Evolutionary conservation across 345 rosid genomes (phyloP).

Genomic region (Eucalyptus albens): DNA sequence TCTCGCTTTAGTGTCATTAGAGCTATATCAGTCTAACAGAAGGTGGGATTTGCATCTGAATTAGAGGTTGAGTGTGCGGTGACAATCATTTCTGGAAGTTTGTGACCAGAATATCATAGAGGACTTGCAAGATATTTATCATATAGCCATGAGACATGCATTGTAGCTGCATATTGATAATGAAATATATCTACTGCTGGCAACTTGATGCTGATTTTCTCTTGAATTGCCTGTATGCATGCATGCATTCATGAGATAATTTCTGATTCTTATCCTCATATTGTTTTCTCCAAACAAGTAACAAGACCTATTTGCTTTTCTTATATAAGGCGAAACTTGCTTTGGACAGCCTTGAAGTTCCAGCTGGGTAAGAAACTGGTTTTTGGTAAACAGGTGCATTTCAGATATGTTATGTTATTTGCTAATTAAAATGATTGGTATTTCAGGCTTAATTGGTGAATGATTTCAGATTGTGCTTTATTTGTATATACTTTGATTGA

Average conservation of each 20-base stretch:
- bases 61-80: neutral
- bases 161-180: neutral
- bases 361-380: neutral
- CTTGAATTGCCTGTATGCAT: neutral
- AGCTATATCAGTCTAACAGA: neutral
- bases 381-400: neutral
- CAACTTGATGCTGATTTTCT: neutral
- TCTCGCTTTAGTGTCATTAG: neutral
- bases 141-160: neutral
- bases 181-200: neutral
- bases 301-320: neutral
- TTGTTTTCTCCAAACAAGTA: neutral
- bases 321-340: neutral
- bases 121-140: neutral
- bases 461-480: too few relatives aligned
- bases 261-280: neutral
- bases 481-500: neutral
- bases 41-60: neutral
- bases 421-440: neutral
- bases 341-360: neutral
- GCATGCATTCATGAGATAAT: neutral
- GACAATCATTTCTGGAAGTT: neutral
- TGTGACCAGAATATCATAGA: rapidly evolving
- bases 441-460: neutral
- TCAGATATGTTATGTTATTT: neutral